phyloP scores from a whole-genome alignment of 83 land plant genomes.

The Diphasiastrum complanatum region DNA sequence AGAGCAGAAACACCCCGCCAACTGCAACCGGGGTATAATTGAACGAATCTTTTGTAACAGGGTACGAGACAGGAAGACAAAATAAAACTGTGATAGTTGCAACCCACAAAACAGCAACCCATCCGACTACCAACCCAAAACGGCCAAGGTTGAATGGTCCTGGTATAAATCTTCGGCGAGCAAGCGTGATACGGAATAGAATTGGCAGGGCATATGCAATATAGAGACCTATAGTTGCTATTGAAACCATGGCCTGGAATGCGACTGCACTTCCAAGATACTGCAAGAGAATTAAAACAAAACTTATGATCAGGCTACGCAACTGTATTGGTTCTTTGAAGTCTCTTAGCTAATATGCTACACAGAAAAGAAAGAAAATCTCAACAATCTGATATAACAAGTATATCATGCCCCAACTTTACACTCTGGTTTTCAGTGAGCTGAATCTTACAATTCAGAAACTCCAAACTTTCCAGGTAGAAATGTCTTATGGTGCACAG shows the following conservation, averaged over 20 bases:
- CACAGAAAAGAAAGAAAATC: too few relatives aligned
- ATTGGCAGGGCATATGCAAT: slow-evolving; percentile 5
- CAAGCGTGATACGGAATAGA: slow-evolving; percentile 7
- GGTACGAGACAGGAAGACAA: slow-evolving; percentile 6
- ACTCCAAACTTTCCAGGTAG: too few relatives aligned
- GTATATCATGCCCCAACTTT: too few relatives aligned
- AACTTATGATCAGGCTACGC: too few relatives aligned
- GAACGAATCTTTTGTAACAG: background rate
- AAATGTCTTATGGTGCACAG: too few relatives aligned
- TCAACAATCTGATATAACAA: too few relatives aligned
- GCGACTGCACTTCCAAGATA: slow-evolving; percentile 4
- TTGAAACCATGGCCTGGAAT: slow-evolving; percentile 15
- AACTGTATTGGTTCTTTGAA: too few relatives aligned
- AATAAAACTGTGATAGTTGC: background rate
- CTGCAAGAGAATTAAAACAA: too few relatives aligned
- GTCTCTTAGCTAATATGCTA: too few relatives aligned
- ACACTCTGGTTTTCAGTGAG: too few relatives aligned
- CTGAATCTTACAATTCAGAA: too few relatives aligned
- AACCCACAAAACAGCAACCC: slow-evolving; percentile 3
- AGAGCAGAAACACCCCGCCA: slow-evolving; percentile 2
- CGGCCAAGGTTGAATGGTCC: background rate
- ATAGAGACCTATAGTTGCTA: slow-evolving; percentile 6
- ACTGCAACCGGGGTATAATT: slow-evolving; percentile 11
- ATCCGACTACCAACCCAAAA: background rate
- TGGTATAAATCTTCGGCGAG: background rate